Percentiles rank a stretch among this genome's conserved stretches.
Evolutionary conservation across 805 yeast species (phyloP).

Genomic region (Wickerhamomyces ciferrii): DNA sequence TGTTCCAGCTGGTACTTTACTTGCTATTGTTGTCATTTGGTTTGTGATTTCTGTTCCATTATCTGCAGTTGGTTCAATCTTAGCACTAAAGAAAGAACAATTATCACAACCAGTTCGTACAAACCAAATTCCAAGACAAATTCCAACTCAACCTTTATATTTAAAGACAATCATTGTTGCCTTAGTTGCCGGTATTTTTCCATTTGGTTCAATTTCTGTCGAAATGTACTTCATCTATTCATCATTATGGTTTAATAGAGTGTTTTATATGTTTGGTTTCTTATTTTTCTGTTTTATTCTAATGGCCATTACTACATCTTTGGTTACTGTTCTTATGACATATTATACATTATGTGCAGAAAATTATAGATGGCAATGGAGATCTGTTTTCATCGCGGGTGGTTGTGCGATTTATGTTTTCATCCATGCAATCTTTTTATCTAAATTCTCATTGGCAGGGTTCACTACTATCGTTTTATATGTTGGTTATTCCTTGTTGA

Average conservation of each 20-base stretch:
- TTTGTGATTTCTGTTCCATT: slow-evolving; percentile 79
- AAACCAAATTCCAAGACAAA: slow-evolving; percentile 94
- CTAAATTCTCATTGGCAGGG: slow-evolving; percentile 67
- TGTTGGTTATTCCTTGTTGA: slow-evolving; percentile 73
- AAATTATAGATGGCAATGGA: slow-evolving; percentile 98
- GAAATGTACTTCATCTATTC: slow-evolving; percentile 91
- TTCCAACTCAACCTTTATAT: slow-evolving; percentile 87
- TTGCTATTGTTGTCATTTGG: slow-evolving; percentile 81
- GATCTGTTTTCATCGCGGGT: slow-evolving; percentile 79
- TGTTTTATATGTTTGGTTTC: slow-evolving; percentile 97
- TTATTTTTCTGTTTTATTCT: slow-evolving; percentile 81
- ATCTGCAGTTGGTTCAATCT: slow-evolving; percentile 75
- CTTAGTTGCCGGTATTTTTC: slow-evolving; percentile 82
- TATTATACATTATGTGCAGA: slow-evolving; percentile 86
- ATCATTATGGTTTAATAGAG: slow-evolving; percentile 89
- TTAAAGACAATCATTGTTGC: slow-evolving; percentile 62
- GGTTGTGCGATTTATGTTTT: slow-evolving; percentile 85
- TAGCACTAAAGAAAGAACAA: slow-evolving; percentile 60
- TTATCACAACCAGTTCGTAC: slow-evolving; percentile 77
- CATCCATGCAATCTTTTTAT: slow-evolving; percentile 72
- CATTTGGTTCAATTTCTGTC: slow-evolving; percentile 91
- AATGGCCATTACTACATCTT: slow-evolving; percentile 74
- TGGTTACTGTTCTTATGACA: slow-evolving; percentile 74
- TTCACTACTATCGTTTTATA: slow-evolving; percentile 73
- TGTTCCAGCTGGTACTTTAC: slow-evolving; percentile 85